Conservation (phyloP, 2,329 filamentous ascomycete genomes). For the Scytalidium sp. region DNA sequence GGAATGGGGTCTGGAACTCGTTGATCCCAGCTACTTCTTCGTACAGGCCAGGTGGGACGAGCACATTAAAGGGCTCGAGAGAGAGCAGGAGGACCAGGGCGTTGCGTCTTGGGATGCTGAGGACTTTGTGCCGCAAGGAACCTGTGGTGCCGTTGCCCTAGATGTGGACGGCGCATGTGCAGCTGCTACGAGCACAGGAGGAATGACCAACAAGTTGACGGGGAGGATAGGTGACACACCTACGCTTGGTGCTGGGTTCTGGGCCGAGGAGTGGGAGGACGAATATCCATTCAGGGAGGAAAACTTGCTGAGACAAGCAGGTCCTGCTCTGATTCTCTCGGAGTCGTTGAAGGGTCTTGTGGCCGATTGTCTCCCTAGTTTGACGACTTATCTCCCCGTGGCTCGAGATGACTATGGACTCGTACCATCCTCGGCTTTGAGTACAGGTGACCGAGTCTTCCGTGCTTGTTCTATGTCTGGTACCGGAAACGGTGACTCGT, state of each 20-base stretch:
- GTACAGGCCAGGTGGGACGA: conserved; percentile 78
- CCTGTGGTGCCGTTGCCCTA: conserved; percentile 77
- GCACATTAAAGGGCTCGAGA: conserved; percentile 57
- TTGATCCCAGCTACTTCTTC: conserved; percentile 69
- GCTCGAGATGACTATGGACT: conserved; percentile 20
- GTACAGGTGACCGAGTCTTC: conserved; percentile 15
- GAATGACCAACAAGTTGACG: conserved; percentile 84
- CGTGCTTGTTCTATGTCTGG: conserved; percentile 61
- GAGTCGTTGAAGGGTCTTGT: conserved; percentile 46
- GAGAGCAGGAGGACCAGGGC: conserved; percentile 40
- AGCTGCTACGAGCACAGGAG: conserved; percentile 66
- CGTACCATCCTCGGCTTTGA: conserved; percentile 24
- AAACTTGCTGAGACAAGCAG: conserved; percentile 12
- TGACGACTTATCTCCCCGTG: conserved; percentile 29
- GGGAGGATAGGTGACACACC: conserved; percentile 86
- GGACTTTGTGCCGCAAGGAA: conserved; percentile 77
- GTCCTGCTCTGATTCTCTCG: conserved; percentile 37
- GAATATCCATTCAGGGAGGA: conserved; percentile 29
- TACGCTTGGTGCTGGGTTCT: conserved; percentile 79
- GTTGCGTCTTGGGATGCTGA: conserved; percentile 54
- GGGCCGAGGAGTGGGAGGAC: conserved; percentile 80
- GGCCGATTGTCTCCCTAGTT: conserved; percentile 56
- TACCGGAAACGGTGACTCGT: conserved; percentile 87
- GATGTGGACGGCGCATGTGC: conserved; percentile 74
- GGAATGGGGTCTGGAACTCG: conserved; percentile 67